Evolutionary conservation across 495 filamentous ascomycete species (phyloP).

Genomic region (Ramalina intermedia): DNA sequence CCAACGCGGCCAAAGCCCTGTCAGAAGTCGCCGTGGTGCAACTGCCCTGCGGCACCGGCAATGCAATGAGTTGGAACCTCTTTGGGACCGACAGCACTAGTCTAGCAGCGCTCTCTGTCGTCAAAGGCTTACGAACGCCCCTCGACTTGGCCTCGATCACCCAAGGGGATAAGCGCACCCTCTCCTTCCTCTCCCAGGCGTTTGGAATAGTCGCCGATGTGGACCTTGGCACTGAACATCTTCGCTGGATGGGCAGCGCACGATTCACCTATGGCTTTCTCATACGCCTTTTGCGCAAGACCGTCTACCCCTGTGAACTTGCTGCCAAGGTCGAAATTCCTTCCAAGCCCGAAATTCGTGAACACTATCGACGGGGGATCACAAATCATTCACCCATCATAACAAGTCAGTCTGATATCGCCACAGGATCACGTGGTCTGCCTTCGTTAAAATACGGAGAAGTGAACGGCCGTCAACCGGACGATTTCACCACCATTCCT

Average conservation of each 20-base stretch:
- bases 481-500: slow-evolving; percentile 56
- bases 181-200: slow-evolving; percentile 86
- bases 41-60: slow-evolving; percentile 84
- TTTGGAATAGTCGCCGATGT: slow-evolving; percentile 80
- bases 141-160: slow-evolving; percentile 81
- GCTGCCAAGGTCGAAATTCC: slow-evolving; percentile 66
- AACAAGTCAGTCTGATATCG: slow-evolving; percentile 9
- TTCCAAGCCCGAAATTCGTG: slow-evolving; percentile 61
- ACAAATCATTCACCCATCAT: slow-evolving; percentile 18
- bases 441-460: slow-evolving; percentile 69
- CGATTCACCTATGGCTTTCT: slow-evolving; percentile 80
- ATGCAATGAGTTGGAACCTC: slow-evolving; percentile 84
- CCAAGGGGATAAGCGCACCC: slow-evolving; percentile 51
- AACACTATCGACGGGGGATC: slow-evolving; percentile 48
- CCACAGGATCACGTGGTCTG: slow-evolving; percentile 22
- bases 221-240: slow-evolving; percentile 76
- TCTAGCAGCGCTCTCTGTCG: slow-evolving; percentile 60
- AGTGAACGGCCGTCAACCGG: slow-evolving; percentile 57
- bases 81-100: slow-evolving; percentile 67
- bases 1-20: slow-evolving; percentile 61
- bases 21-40: slow-evolving; percentile 71
- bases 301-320: slow-evolving; percentile 76
- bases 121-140: slow-evolving; percentile 72
- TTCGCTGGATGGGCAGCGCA: slow-evolving; percentile 80
- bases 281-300: slow-evolving; percentile 52